Evolutionary conservation across 768 basidiomycete genomes (phyloP).

Genomic region (Leucocoprinus birnbaumii): DNA sequence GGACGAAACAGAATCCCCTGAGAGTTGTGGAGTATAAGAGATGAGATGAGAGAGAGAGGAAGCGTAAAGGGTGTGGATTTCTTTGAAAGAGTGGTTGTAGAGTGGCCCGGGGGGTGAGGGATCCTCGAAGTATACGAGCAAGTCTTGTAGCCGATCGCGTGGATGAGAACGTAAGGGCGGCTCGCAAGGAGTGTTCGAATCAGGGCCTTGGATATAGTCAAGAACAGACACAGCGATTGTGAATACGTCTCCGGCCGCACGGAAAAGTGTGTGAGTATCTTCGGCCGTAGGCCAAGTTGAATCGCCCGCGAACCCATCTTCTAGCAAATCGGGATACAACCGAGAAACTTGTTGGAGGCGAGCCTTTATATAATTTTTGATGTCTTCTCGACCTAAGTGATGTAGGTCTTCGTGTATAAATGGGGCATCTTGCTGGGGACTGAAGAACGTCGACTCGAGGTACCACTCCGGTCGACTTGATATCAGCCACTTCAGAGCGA

Average conservation of each 20-base stretch:
- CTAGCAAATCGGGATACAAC: background rate
- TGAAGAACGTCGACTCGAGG: background rate
- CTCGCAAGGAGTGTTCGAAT: background rate
- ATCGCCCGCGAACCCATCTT: background rate
- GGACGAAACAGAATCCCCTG: too few relatives aligned
- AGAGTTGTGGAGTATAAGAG: background rate
- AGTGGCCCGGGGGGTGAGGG: background rate
- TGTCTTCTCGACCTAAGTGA: background rate
- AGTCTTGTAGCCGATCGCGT: background rate
- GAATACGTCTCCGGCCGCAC: background rate
- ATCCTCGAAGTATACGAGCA: background rate
- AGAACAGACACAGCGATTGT: background rate
- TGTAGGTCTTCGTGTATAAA: background rate
- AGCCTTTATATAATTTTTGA: background rate
- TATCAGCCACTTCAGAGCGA: background rate
- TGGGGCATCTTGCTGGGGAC: background rate
- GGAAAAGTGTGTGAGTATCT: background rate
- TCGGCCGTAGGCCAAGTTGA: background rate
- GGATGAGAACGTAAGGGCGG: too few relatives aligned
- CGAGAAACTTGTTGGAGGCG: background rate
- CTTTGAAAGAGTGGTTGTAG: background rate
- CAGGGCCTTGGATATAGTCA: background rate
- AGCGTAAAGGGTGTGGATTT: background rate
- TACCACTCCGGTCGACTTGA: background rate
- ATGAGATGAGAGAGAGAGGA: background rate